These are phyloP conservation scores for Lachancea sp. DNA, from an alignment of 805 yeast genomes.

Conservation along the genomic window DNA sequence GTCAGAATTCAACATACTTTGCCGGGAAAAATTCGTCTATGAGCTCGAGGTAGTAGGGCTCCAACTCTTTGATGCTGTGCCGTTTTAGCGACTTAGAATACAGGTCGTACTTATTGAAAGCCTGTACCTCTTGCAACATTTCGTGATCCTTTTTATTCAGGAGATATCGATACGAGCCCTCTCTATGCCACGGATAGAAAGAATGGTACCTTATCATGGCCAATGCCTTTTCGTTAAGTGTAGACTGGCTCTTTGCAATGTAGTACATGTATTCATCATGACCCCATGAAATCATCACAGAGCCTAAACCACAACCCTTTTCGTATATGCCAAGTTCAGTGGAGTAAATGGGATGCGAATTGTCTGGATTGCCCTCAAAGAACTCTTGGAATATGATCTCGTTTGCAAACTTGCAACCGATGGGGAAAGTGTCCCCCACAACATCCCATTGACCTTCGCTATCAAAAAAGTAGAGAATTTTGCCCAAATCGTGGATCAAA, in stretches of 20 bases:
- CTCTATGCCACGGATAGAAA: constrained; percentile 73
- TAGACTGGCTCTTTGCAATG: constrained; percentile 57
- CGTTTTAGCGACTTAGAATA: constrained; percentile 54
- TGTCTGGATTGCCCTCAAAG: constrained; percentile 56
- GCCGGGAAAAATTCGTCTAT: constrained; percentile 64
- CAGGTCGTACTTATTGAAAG: constrained; percentile 61
- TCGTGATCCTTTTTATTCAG: constrained; percentile 58
- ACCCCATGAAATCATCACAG: constrained; percentile 72
- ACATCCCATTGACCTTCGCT: constrained; percentile 78
- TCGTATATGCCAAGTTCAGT: constrained; percentile 62
- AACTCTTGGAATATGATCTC: constrained; percentile 55
- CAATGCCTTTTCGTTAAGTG: constrained; percentile 56
- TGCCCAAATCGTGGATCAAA: constrained; percentile 64
- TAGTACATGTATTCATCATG: constrained; percentile 77
- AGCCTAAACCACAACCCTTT: constrained; percentile 58
- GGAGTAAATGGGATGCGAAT: constrained; percentile 54
- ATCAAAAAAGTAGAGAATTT: constrained; percentile 60
- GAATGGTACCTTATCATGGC: constrained; percentile 75
- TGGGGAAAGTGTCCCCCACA: constrained; percentile 74
- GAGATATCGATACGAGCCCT: constrained; percentile 54
- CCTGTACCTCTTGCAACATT: constrained; percentile 57
- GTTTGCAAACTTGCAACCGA: constrained; percentile 59
- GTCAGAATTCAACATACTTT: constrained; percentile 47
- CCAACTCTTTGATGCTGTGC: constrained; percentile 44
- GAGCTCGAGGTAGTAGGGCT: constrained; percentile 53